Base-by-base conservation (phyloP, 441 rosid genomes). In the Populus hybrid region DNA sequence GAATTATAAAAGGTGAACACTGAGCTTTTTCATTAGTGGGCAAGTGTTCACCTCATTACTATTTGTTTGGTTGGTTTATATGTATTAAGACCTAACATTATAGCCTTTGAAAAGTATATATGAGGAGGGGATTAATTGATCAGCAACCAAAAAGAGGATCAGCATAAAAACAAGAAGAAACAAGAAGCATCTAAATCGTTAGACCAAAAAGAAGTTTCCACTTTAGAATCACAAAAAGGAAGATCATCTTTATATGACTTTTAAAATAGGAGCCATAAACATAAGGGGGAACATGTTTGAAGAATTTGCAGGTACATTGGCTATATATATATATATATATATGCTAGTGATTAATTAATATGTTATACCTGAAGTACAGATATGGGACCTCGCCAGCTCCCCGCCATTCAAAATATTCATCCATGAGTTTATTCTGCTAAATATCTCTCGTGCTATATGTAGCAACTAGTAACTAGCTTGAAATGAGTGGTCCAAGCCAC, bases 161-260 rank as follows among this genome's bases (percentile, higher is more conserved):
- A 69, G 8, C 36, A 77, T 34, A 71, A 75, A 28, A 28, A 28
- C 30, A 28, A 28, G 30, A 28, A 28, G 30, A 77, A 83, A 69
- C 66, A 79, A 81, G 78, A 79, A 86, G 84, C 84, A 84, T 81
- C 82, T 74, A 28, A 83, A 80, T 78, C 84, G 83, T 84, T 81
- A 79, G 78, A 82, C 74, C 74, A 81, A 71, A 82, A 86, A 79
- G 85, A 82, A 72, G 71, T 70, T 75, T 64, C 70, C 46, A 75
- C 85, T 82, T 86, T 76, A 76, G 81, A 83, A 84, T 83, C 80
- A 83, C 61, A 12, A 78, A 84, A 87, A 83, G 83, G 77, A 73
- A 68, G 71, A 23, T 36, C 61, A 70, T 32, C 85, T 81, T 78
- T 76, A 32, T 32, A 77, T 6, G 72, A 67, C 71, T 28, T 80